Percentiles rank a stretch among this genome's conserved stretches.
These are phyloP conservation scores for Biancaea sappan DNA, from an alignment of 306 rosid species.

Conservation along the genomic window DNA sequence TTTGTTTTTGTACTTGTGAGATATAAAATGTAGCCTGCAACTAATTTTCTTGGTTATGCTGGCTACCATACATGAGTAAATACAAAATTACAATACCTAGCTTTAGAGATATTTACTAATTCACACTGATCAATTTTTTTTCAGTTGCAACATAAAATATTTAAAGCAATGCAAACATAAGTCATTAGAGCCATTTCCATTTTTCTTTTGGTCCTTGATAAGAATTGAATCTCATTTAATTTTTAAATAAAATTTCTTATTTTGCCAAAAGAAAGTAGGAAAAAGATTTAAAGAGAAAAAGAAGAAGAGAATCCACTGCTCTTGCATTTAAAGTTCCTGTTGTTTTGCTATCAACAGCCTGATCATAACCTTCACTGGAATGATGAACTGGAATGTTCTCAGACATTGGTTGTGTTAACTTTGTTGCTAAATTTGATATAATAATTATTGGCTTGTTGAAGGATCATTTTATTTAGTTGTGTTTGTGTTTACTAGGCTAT, in stretches of 20 bases:
- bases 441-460: slow-evolving; percentile 22
- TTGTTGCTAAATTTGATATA: not conserved
- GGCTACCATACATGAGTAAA: not conserved
- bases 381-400: slow-evolving; percentile 19
- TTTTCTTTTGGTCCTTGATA: not conserved
- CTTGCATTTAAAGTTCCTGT: not conserved
- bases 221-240: slow-evolving; percentile 4
- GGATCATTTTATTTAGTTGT: not conserved
- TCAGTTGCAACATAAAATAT: not conserved
- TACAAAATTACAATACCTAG: not conserved
- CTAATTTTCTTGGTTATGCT: not conserved
- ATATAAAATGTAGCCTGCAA: slow-evolving; percentile 10
- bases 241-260: slow-evolving; percentile 7
- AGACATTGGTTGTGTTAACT: not conserved
- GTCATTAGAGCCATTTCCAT: not conserved
- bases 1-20: not conserved
- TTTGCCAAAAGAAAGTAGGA: too few relatives aligned
- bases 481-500: slow-evolving; percentile 19
- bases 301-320: not conserved
- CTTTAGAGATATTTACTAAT: not conserved
- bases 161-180: not conserved
- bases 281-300: not conserved
- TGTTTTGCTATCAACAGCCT: slow-evolving; percentile 11
- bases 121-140: slow-evolving; percentile 2
- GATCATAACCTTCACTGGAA: slow-evolving; percentile 11